Evolutionary conservation across 1,139 yeast species (phyloP).

Genomic region (Meyerozyma carpophila): DNA sequence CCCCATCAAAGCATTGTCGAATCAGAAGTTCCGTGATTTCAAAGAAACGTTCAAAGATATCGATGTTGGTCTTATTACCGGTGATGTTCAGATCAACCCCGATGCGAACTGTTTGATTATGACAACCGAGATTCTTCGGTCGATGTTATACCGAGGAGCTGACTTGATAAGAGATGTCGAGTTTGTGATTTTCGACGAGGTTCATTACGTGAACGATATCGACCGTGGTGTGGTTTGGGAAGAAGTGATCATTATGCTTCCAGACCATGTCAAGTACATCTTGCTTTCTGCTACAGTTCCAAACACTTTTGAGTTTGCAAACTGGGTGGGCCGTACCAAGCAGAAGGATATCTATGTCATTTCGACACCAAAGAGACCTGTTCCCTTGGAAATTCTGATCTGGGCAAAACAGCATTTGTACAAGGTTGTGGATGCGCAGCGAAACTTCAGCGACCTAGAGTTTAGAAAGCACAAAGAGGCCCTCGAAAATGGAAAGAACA

Average conservation of each 20-base stretch:
- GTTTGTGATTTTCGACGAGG: slow-evolving; percentile 95
- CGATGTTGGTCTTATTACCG: slow-evolving; percentile 94
- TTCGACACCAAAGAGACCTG: slow-evolving; percentile 93
- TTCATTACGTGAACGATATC: slow-evolving; percentile 93
- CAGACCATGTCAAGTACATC: slow-evolving; percentile 89
- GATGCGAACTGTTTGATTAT: slow-evolving; percentile 94
- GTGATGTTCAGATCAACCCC: slow-evolving; percentile 96
- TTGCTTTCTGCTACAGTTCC: slow-evolving; percentile 95
- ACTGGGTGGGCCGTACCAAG: slow-evolving; percentile 97
- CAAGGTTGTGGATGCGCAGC: slow-evolving; percentile 69
- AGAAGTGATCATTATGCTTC: slow-evolving; percentile 93
- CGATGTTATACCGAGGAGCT: slow-evolving; percentile 95
- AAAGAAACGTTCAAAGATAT: slow-evolving; percentile 71
- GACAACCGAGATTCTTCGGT: slow-evolving; percentile 95
- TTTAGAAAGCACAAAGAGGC: slow-evolving; percentile 58
- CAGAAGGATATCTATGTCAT: slow-evolving; percentile 94
- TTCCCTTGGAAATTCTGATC: slow-evolving; percentile 80
- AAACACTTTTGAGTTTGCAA: slow-evolving; percentile 94
- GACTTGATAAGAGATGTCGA: slow-evolving; percentile 95
- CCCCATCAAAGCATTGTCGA: slow-evolving; percentile 87
- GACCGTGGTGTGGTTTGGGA: slow-evolving; percentile 99
- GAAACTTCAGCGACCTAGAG: slow-evolving; percentile 62
- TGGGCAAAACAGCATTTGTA: slow-evolving; percentile 71
- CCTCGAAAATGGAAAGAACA: slow-evolving; percentile 36
- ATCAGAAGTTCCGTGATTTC: slow-evolving; percentile 91